Percentiles rank a stretch among this genome's conserved stretches.
Conservation (phyloP, 1,284 basidiomycete genomes). For the Ceratobasidium sp. region DNA sequence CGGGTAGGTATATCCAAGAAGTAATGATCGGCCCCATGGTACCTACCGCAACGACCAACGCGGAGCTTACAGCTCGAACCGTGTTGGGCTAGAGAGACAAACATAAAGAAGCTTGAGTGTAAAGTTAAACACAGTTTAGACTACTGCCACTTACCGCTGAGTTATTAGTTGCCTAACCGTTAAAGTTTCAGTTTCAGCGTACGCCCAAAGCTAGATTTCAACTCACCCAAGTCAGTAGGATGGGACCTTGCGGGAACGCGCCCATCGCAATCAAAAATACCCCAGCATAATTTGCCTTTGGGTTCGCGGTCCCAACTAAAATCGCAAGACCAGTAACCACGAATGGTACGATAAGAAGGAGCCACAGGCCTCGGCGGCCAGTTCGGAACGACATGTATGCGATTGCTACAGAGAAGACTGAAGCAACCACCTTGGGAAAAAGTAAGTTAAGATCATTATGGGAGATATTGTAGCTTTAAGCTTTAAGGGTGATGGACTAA, state of each 20-base stretch:
- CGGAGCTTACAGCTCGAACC: conserved; percentile 50
- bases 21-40: conserved; percentile 50
- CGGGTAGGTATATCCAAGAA: conserved; percentile 50
- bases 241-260: conserved; percentile 49
- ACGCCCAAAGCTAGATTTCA: not conserved
- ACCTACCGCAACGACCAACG: conserved; percentile 50
- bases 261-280: conserved; percentile 51
- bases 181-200: not conserved
- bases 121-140: too few relatives aligned
- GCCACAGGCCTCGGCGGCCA: conserved; percentile 49
- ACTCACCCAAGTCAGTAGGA: conserved; percentile 50
- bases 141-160: conserved; percentile 38
- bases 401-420: conserved; percentile 46
- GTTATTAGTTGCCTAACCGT: conserved; percentile 47
- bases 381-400: conserved; percentile 48
- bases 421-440: conserved; percentile 46
- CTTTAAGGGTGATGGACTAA: conserved; percentile 2
- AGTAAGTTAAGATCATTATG: not conserved
- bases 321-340: conserved; percentile 47
- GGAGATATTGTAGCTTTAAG: not conserved
- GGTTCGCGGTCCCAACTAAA: conserved; percentile 46
- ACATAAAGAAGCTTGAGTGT: not conserved
- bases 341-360: conserved; percentile 47
- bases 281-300: conserved; percentile 48
- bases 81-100: conserved; percentile 44